Base-by-base conservation (phyloP, 164 flowering plant genomes). In the Euptelea pleiosperma region DNA sequence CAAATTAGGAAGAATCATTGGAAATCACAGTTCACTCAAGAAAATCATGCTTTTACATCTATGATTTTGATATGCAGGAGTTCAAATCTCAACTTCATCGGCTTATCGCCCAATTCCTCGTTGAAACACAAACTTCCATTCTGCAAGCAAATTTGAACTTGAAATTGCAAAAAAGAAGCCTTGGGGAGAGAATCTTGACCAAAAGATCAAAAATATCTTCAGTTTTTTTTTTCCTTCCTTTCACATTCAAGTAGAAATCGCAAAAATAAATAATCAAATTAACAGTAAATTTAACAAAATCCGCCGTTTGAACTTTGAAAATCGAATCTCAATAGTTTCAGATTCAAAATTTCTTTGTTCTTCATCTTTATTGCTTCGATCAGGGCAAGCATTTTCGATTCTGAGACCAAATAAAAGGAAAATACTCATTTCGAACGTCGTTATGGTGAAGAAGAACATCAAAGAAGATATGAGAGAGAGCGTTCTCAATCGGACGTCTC, bases 391-490 rank as follows among this genome's bases (percentile, higher is more conserved):
- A 44, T 6, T 44, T n/a, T 12, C 30, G 28, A 39, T 33, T 18
- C 8, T 6, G 46, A 12, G 31, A 19, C 1, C 25, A 31, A 21
- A n/a, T 18, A 21, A 25, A 8, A 34, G 22, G 35, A 55, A 18
- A 28, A 36, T 37, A 69, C 28, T 28, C 47, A 36, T 15, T 24
- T 14, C 57, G 69, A 21, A 62, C 54, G 14, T 66, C 73, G 35
- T 76, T 19, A 4, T 0, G 16, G 24, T 69, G 77, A 60, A 93
- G 96, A 48, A 84, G 71, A 34, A 72, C 85, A 7, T 73, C 78
- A 26, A 73, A 60, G 58, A 78, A 68, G 78, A 89, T 83, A 30
- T 51, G 70, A 16, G 78, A 72, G 35, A 86, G 85, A 42, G 85
- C 84, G 4, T 62, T 16, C 0, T 83, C 73, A 24, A 83, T 68